phyloP scores from a whole-genome alignment of 108 stramenopile genomes.

The Seminavis robusta region DNA sequence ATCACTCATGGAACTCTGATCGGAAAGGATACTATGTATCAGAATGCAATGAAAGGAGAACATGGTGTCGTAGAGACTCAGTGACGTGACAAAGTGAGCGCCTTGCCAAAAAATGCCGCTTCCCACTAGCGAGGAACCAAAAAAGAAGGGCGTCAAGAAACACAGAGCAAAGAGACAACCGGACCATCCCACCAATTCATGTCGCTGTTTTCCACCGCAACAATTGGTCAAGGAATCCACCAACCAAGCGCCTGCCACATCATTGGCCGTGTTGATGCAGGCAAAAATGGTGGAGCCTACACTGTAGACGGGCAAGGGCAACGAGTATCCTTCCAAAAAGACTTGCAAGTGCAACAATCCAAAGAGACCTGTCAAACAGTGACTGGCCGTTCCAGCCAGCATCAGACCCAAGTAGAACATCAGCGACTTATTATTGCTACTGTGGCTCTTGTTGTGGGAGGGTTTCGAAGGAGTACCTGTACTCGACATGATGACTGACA shows the following conservation, averaged over 20 bases:
- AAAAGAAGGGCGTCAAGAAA: slow-evolving; percentile 33
- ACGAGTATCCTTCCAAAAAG: slow-evolving; percentile 24
- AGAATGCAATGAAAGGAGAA: slow-evolving; percentile 26
- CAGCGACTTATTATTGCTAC: too few species aligned
- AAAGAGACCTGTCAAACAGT: slow-evolving; percentile 14
- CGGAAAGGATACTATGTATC: slow-evolving; percentile 20
- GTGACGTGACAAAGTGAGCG: slow-evolving; percentile 25
- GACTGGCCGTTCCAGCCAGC: slow-evolving; percentile 13
- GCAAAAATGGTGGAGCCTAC: slow-evolving; percentile 21
- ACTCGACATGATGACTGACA: too few species aligned
- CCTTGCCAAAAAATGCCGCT: slow-evolving; percentile 8
- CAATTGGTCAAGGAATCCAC: slow-evolving; percentile 13
- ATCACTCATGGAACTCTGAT: slow-evolving; percentile 28
- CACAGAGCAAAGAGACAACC: slow-evolving; percentile 26
- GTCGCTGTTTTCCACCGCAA: slow-evolving; percentile 2
- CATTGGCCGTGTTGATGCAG: slow-evolving; percentile 29
- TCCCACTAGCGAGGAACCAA: neutral
- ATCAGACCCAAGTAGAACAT: slow-evolving; percentile 17
- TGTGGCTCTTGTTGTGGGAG: too few species aligned
- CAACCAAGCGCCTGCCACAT: slow-evolving; percentile 26
- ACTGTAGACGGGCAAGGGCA: slow-evolving; percentile 19
- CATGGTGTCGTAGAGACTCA: slow-evolving; percentile 30
- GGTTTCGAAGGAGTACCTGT: too few species aligned
- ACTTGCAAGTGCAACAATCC: slow-evolving; percentile 28
- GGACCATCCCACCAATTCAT: slow-evolving; percentile 8